phyloP scores from a whole-genome alignment of 805 yeast genomes.

The Helenozyma baotianmanensis region DNA sequence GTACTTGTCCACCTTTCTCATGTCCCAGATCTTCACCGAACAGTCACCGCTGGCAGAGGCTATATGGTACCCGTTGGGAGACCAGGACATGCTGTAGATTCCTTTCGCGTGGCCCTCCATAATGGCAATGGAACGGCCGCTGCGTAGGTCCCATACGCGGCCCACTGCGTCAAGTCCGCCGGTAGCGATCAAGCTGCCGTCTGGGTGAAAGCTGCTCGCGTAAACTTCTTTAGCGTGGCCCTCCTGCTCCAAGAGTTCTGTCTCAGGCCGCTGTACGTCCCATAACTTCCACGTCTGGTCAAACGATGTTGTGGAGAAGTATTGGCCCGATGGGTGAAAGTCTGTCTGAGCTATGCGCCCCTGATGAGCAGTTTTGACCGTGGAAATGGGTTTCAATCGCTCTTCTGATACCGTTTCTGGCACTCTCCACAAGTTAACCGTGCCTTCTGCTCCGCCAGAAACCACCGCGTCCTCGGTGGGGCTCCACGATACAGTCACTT shows the following conservation, averaged over 20 bases:
- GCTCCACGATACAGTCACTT: conserved; percentile 66
- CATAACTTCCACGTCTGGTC: conserved; percentile 88
- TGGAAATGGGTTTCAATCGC: conserved; percentile 13
- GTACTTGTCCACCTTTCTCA: conserved; percentile 43
- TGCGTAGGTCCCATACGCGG: conserved; percentile 80
- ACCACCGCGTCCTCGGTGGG: conserved; percentile 22
- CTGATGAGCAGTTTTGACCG: conserved; percentile 29
- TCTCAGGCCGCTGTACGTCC: conserved; percentile 51
- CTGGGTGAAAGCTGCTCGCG: conserved; percentile 59
- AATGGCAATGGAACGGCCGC: conserved; percentile 59
- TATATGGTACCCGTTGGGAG: conserved; percentile 67
- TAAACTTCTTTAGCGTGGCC: conserved; percentile 80
- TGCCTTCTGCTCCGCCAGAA: conserved; percentile 39
- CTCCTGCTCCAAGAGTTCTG: conserved; percentile 62
- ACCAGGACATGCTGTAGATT: conserved; percentile 68
- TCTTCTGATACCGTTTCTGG: background rate
- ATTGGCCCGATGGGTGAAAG: conserved; percentile 61
- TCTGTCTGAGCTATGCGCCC: conserved; percentile 55
- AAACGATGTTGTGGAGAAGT: conserved; percentile 66
- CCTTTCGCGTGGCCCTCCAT: conserved; percentile 69
- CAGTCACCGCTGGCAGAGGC: conserved; percentile 88
- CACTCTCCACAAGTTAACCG: conserved; percentile 27
- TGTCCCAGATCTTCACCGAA: conserved; percentile 78
- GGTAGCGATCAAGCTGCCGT: conserved; percentile 71
- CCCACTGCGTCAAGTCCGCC: conserved; percentile 77